Conservation (phyloP, 371 early-diverging fungal genomes). For the Rhizopus delemar region DNA sequence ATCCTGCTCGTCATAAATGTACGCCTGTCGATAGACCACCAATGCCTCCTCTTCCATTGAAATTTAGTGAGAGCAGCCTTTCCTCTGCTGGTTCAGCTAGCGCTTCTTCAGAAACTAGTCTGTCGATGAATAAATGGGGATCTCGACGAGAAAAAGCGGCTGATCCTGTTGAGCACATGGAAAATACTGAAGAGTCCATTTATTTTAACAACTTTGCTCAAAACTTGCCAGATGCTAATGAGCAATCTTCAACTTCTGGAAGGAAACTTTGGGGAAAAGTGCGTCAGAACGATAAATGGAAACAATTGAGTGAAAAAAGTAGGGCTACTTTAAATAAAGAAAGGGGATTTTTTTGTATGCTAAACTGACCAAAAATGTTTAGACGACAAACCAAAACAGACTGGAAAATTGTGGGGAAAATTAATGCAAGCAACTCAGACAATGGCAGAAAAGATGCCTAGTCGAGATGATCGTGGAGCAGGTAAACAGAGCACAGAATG, state of each 20-base stretch:
- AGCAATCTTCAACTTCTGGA: conserved; percentile 16
- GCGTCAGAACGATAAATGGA: conserved; percentile 53
- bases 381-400: conserved; percentile 40
- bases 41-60: conserved; percentile 44
- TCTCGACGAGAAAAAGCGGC: conserved; percentile 23
- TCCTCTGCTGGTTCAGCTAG: conserved; percentile 17
- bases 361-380: conserved; percentile 6
- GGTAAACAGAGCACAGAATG: conserved; percentile 12
- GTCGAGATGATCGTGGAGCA: conserved; percentile 42
- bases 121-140: conserved; percentile 12
- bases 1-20: conserved; percentile 70
- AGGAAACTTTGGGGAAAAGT: conserved; percentile 53
- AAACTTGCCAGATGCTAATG: conserved; percentile 31
- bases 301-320: conserved; percentile 44
- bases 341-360: neutral
- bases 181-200: conserved; percentile 40
- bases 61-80: conserved; percentile 18
- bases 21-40: conserved; percentile 45
- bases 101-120: conserved; percentile 3
- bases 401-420: conserved; percentile 57
- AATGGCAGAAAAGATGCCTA: conserved; percentile 55
- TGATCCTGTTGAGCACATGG: neutral
- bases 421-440: conserved; percentile 59
- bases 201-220: conserved; percentile 50
- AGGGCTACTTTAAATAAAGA: conserved; percentile 2